Evolutionary conservation across 106 monocot genomes (phyloP).

Genomic region (Triglochin maritima): DNA sequence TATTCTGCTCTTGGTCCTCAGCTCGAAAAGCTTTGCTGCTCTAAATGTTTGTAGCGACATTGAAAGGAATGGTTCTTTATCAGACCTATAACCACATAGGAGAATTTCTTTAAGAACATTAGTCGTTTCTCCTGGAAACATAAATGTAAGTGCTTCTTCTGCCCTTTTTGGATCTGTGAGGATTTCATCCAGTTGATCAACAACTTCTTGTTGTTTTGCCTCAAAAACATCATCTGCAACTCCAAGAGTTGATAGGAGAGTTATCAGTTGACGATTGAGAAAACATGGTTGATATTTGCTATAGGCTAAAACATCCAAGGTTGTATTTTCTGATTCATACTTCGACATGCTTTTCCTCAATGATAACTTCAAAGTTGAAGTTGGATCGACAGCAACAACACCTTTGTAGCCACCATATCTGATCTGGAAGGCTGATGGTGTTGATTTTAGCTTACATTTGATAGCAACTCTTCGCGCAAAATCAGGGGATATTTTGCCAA

Average conservation of each 20-base stretch:
- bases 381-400: slow-evolving; percentile 78
- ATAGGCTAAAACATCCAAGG: slow-evolving; percentile 72
- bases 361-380: slow-evolving; percentile 46
- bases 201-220: slow-evolving; percentile 43
- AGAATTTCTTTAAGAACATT: slow-evolving; percentile 61
- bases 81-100: slow-evolving; percentile 59
- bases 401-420: slow-evolving; percentile 90
- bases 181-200: slow-evolving; percentile 44
- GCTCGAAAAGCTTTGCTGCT: slow-evolving; percentile 54
- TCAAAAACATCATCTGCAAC: slow-evolving; percentile 55
- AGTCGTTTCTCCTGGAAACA: slow-evolving; percentile 54
- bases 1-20: slow-evolving; percentile 73
- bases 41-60: slow-evolving; percentile 65
- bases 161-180: slow-evolving; percentile 48
- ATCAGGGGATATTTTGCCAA: slow-evolving; percentile 69
- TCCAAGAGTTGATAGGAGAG: slow-evolving; percentile 85
- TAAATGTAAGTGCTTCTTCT: slow-evolving; percentile 41
- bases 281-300: slow-evolving; percentile 73
- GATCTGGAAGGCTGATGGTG: slow-evolving; percentile 80
- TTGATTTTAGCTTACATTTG: slow-evolving; percentile 49
- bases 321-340: slow-evolving; percentile 61
- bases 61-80: slow-evolving; percentile 67
- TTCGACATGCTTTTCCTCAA: slow-evolving; percentile 81
- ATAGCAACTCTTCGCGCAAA: slow-evolving; percentile 63
- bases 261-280: slow-evolving; percentile 84